Evolutionary conservation across 73 alveolate species (phyloP).

Genomic region (Uronychia binucleata): DNA sequence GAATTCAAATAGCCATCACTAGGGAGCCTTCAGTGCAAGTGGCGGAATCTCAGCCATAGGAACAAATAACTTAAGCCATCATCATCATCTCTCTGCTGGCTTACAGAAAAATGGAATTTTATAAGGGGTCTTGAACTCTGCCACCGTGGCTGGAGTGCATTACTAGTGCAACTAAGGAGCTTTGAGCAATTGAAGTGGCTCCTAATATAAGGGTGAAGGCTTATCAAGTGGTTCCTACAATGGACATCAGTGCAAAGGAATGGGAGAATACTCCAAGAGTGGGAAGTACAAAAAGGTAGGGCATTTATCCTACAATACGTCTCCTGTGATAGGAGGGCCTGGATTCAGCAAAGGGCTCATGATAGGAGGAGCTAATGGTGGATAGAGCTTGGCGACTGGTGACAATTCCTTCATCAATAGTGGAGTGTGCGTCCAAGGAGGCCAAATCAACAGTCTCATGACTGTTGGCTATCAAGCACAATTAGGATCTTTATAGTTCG

Average conservation of each 20-base stretch:
- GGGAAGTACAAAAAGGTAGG: background rate
- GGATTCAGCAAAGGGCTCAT: background rate
- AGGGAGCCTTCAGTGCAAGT: background rate
- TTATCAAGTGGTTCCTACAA: background rate
- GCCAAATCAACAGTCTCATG: background rate
- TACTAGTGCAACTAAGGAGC: background rate
- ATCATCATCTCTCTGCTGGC: background rate
- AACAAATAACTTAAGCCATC: background rate
- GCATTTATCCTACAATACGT: background rate
- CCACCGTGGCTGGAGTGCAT: background rate
- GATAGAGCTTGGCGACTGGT: background rate
- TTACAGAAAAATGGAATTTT: background rate
- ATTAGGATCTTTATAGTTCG: background rate
- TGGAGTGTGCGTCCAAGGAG: background rate
- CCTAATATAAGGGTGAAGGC: background rate
- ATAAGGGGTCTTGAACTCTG: background rate
- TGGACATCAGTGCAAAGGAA: background rate
- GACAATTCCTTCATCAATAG: no score
- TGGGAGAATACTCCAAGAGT: background rate
- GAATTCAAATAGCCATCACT: background rate
- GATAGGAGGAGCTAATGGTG: background rate
- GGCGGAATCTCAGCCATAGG: background rate
- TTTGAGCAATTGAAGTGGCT: background rate
- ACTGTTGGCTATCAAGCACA: background rate
- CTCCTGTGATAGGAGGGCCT: background rate